Conservation (phyloP, 2,329 filamentous ascomycete species). For the Penicillium hordei region DNA sequence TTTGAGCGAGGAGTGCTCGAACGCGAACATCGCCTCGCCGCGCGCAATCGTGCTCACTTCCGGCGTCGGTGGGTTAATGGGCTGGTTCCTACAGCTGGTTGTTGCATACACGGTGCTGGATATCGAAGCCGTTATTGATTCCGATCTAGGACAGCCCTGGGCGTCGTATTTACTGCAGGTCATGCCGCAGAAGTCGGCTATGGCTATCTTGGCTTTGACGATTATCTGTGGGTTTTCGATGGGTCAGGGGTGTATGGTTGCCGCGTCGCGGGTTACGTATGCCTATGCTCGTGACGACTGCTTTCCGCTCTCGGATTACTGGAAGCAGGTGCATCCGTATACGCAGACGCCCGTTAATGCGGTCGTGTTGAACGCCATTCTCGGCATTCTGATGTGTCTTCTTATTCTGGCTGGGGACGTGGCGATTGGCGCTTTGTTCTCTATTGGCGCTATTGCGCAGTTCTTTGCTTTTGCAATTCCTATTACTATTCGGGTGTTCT, state of each 20-base stretch:
- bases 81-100: slow-evolving; percentile 72
- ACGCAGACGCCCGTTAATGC: slow-evolving; percentile 70
- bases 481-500: slow-evolving; percentile 47
- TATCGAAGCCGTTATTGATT: slow-evolving; percentile 59
- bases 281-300: slow-evolving; percentile 72
- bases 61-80: slow-evolving; percentile 63
- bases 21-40: slow-evolving; percentile 68
- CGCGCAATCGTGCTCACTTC: slow-evolving; percentile 71
- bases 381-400: slow-evolving; percentile 61
- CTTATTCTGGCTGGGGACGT: slow-evolving; percentile 64
- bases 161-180: slow-evolving; percentile 68
- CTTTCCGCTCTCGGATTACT: slow-evolving; percentile 61
- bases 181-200: slow-evolving; percentile 58
- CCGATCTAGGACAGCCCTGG: slow-evolving; percentile 67
- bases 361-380: slow-evolving; percentile 63
- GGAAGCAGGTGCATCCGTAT: slow-evolving; percentile 59
- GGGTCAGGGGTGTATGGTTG: slow-evolving; percentile 72
- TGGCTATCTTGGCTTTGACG: slow-evolving; percentile 64
- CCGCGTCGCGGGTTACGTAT: slow-evolving; percentile 66
- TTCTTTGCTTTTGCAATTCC: slow-evolving; percentile 55
- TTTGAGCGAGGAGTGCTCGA: slow-evolving; percentile 72
- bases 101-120: slow-evolving; percentile 70
- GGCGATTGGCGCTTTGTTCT: slow-evolving; percentile 68
- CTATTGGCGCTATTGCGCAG: slow-evolving; percentile 66
- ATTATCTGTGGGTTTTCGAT: slow-evolving; percentile 70